Percentiles rank a stretch among this genome's conserved stretches.
Conservation (phyloP, 1,284 basidiomycete species). For the Entoloma clypeatum region DNA sequence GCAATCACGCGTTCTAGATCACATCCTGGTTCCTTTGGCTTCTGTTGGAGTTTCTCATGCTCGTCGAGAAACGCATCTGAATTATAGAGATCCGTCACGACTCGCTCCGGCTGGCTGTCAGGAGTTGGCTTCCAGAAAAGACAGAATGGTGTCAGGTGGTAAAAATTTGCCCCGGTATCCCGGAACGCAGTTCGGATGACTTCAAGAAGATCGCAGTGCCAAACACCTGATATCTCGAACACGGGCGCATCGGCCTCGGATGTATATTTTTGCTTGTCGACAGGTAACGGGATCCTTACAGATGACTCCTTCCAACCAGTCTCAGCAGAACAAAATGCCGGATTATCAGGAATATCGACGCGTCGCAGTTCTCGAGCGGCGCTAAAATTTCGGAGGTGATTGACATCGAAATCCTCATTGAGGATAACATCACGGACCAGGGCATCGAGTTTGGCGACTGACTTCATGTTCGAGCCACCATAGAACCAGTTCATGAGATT, state of each 20-base stretch:
- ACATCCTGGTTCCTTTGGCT: conserved; percentile 6
- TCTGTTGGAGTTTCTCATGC: too few species aligned
- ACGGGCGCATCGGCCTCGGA: conserved; percentile 16
- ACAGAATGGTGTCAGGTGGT: background rate
- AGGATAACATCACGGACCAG: conserved; percentile 27
- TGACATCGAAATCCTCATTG: conserved; percentile 19
- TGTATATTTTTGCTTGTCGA: conserved; percentile 10
- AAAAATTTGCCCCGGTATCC: conserved; percentile 15
- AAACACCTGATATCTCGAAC: conserved; percentile 19
- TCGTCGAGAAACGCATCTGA: too few species aligned
- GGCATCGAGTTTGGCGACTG: conserved; percentile 19
- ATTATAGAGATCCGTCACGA: background rate
- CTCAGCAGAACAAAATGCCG: conserved; percentile 1
- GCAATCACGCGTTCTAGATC: conserved; percentile 19
- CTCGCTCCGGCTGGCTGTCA: background rate
- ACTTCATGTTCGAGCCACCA: conserved; percentile 19
- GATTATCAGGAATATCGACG: conserved; percentile 12
- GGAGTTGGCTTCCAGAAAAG: too few species aligned
- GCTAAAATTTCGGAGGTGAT: conserved; percentile 16
- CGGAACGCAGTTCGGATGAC: conserved; percentile 26
- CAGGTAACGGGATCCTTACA: conserved; percentile 21
- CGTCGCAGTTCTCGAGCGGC: conserved; percentile 11
- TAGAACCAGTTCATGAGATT: conserved; percentile 27
- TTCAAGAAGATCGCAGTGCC: conserved; percentile 21
- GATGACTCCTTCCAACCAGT: conserved; percentile 22